Evolutionary conservation across 2,329 filamentous ascomycete species (phyloP).

Genomic region (Colletotrichum caudatum): DNA sequence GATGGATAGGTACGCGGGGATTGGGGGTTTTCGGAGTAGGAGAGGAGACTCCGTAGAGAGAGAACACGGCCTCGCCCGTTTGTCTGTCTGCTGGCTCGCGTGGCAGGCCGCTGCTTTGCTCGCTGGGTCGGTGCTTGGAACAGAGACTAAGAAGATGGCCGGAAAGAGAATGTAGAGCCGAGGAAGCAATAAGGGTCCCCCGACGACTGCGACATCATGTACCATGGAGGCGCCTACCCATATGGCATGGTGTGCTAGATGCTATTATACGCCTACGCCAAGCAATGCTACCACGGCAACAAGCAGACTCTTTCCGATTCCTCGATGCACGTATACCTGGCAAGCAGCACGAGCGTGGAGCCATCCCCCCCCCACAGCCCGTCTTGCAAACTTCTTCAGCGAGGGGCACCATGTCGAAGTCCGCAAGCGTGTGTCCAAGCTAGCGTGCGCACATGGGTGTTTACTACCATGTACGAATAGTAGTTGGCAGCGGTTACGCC

Average conservation of each 20-base stretch:
- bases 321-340: too few species aligned
- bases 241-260: background rate
- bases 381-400: background rate
- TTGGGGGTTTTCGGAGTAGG: conserved; percentile 7
- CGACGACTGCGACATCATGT: background rate
- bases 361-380: background rate
- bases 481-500: background rate
- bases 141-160: background rate
- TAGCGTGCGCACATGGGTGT: conserved; percentile 6
- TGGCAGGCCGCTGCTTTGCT: conserved; percentile 21
- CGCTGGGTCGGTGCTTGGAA: conserved; percentile 2
- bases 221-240: background rate
- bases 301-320: background rate
- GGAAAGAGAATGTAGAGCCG: background rate
- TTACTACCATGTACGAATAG: background rate
- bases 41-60: conserved; percentile 7
- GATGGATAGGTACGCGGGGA: background rate
- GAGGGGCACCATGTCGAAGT: background rate
- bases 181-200: conserved; percentile 20
- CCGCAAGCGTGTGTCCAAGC: conserved; percentile 21
- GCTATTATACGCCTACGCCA: background rate
- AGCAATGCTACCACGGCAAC: background rate
- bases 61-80: conserved; percentile 1
- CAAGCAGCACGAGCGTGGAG: too few species aligned
- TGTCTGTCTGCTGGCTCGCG: conserved; percentile 13